phyloP scores from a whole-genome alignment of 345 rosid genomes.

The Sapria himalayana region DNA sequence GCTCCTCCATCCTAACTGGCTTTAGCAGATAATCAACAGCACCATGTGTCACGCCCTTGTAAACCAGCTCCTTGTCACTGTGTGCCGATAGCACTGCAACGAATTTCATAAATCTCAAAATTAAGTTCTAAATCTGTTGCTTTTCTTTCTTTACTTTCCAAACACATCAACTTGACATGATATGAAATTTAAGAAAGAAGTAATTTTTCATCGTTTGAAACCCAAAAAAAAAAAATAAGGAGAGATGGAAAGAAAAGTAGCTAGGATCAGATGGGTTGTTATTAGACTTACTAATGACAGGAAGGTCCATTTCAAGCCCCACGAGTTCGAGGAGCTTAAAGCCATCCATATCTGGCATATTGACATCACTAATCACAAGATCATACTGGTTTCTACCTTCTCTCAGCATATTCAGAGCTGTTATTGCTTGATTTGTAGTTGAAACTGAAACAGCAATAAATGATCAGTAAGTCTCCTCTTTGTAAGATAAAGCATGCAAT shows the following conservation, averaged over 20 bases:
- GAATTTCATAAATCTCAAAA: constrained; percentile 5
- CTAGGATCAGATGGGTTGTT: neutral
- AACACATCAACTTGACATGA: neutral
- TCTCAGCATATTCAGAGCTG: constrained; percentile 36
- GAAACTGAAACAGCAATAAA: constrained; percentile 27
- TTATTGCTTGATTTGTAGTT: constrained; percentile 29
- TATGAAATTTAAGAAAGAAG: constrained; percentile 2
- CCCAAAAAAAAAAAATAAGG: neutral
- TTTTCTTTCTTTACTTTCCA: neutral
- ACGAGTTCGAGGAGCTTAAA: constrained; percentile 65
- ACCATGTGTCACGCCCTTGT: constrained; percentile 77
- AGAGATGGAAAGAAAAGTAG: neutral
- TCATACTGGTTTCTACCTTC: constrained; percentile 34
- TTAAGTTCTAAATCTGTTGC: neutral
- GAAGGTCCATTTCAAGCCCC: constrained; percentile 78
- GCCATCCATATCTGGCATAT: constrained; percentile 73
- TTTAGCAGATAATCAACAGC: constrained; percentile 76
- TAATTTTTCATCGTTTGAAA: constrained; percentile 1
- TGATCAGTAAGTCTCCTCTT: constrained; percentile 4
- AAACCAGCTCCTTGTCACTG: constrained; percentile 55
- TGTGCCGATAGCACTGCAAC: constrained; percentile 68
- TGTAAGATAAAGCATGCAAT: too few species aligned
- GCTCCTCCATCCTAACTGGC: constrained; percentile 76
- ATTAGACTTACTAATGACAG: constrained; percentile 47
- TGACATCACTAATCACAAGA: constrained; percentile 57